Conservation (phyloP, 2,329 filamentous ascomycete genomes). For the Rhexocercosporidium sp. region DNA sequence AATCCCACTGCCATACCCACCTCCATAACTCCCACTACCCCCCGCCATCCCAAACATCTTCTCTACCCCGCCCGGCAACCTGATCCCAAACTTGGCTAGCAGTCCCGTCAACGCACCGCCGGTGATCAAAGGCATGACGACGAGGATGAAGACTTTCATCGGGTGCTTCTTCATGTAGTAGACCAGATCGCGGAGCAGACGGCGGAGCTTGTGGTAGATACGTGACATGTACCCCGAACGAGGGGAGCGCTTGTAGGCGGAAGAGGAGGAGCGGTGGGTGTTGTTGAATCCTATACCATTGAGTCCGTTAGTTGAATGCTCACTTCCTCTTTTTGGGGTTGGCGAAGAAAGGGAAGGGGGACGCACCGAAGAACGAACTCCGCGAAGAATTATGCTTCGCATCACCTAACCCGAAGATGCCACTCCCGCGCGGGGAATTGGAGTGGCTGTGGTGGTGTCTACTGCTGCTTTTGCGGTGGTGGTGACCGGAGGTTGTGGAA, state of each 20-base stretch:
- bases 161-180: slow-evolving; percentile 85
- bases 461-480: slow-evolving; percentile 17
- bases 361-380: slow-evolving; percentile 46
- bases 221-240: slow-evolving; percentile 78
- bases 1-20: slow-evolving; percentile 49
- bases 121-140: slow-evolving; percentile 85
- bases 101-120: slow-evolving; percentile 82
- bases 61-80: slow-evolving; percentile 69
- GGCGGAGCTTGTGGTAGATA: slow-evolving; percentile 75
- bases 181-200: slow-evolving; percentile 79
- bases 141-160: slow-evolving; percentile 83
- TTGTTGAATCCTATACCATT: slow-evolving; percentile 36
- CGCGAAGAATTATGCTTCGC: slow-evolving; percentile 49
- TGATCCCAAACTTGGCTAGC: slow-evolving; percentile 78
- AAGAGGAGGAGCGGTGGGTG: slow-evolving; percentile 43
- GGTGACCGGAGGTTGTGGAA: slow-evolving; percentile 27
- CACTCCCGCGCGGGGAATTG: not conserved
- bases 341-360: not conserved
- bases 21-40: slow-evolving; percentile 39
- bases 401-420: slow-evolving; percentile 49
- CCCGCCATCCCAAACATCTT: slow-evolving; percentile 55
- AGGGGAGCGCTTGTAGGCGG: slow-evolving; percentile 81
- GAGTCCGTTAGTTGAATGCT: too few relatives aligned
- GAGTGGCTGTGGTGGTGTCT: slow-evolving; percentile 3
- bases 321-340: not conserved